phyloP scores from a whole-genome alignment of 2,329 filamentous ascomycete species.

The Cadophora sp. region DNA sequence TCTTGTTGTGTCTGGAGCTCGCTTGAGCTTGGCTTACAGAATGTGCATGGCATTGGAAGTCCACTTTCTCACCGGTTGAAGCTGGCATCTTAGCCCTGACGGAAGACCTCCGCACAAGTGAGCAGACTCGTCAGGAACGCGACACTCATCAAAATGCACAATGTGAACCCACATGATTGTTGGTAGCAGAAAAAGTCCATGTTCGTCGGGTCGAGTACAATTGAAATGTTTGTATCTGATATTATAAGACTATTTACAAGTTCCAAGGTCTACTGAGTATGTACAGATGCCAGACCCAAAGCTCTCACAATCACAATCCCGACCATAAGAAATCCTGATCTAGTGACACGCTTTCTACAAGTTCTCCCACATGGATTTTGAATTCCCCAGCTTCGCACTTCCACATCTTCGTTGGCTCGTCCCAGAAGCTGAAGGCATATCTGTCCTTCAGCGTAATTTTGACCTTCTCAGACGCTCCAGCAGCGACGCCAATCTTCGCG shows the following conservation, averaged over 20 bases:
- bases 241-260: neutral
- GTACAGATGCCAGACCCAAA: neutral
- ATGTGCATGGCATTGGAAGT: no score
- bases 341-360: neutral
- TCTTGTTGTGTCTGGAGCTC: no score
- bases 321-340: neutral
- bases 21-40: no score
- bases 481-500: neutral
- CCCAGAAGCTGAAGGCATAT: slow-evolving; percentile 12
- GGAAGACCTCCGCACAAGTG: no score
- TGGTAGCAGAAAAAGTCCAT: no score
- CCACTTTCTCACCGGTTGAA: no score
- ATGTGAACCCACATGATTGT: no score
- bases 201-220: no score
- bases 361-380: neutral
- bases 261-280: neutral
- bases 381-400: neutral
- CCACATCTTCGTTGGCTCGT: slow-evolving; percentile 1
- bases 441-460: slow-evolving; percentile 4
- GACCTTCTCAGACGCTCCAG: neutral
- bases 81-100: no score
- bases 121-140: no score
- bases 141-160: no score
- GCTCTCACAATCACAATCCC: neutral
- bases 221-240: neutral